Evolutionary conservation across 2,329 filamentous ascomycete species (phyloP).

Genomic region (Xylariaceae sp.): DNA sequence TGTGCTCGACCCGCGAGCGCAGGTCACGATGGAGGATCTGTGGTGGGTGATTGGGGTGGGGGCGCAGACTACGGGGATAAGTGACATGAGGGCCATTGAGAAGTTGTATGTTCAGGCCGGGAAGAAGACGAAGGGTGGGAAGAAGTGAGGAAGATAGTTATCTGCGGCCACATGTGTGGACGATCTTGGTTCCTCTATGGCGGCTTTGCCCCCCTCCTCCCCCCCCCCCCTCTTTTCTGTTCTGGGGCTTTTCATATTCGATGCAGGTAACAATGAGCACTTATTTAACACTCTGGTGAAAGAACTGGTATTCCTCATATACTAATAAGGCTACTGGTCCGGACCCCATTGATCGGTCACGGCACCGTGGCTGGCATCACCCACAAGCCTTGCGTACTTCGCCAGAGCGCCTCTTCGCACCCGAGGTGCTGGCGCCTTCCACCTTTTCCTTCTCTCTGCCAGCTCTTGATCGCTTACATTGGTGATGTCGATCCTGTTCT

Average conservation of each 20-base stretch:
- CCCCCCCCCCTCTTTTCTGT: too few relatives aligned
- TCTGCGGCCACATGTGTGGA: too few relatives aligned
- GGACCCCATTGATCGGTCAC: slow-evolving; percentile 68
- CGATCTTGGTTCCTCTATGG: too few relatives aligned
- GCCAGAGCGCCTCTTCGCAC: slow-evolving; percentile 81
- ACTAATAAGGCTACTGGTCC: neutral
- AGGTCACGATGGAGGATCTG: slow-evolving; percentile 4
- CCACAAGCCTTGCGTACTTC: slow-evolving; percentile 84
- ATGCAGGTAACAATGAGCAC: too few relatives aligned
- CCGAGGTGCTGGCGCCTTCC: slow-evolving; percentile 66
- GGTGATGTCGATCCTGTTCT: slow-evolving; percentile 65
- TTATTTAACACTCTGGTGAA: too few relatives aligned
- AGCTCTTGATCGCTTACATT: slow-evolving; percentile 69
- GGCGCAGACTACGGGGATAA: slow-evolving; percentile 3
- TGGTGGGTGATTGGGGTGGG: slow-evolving; percentile 7
- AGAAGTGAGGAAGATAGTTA: too few relatives aligned
- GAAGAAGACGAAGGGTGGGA: too few relatives aligned
- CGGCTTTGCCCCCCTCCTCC: too few relatives aligned
- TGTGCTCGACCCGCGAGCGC: too few relatives aligned
- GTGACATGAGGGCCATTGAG: slow-evolving; percentile 4
- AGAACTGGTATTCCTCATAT: too few relatives aligned
- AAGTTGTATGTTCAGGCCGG: too few relatives aligned
- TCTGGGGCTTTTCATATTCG: too few relatives aligned
- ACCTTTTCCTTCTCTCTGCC: slow-evolving; percentile 55
- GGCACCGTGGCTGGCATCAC: slow-evolving; percentile 86